Base-by-base conservation (phyloP, 1,139 yeast species). In the Suhomyces anneliseae region DNA sequence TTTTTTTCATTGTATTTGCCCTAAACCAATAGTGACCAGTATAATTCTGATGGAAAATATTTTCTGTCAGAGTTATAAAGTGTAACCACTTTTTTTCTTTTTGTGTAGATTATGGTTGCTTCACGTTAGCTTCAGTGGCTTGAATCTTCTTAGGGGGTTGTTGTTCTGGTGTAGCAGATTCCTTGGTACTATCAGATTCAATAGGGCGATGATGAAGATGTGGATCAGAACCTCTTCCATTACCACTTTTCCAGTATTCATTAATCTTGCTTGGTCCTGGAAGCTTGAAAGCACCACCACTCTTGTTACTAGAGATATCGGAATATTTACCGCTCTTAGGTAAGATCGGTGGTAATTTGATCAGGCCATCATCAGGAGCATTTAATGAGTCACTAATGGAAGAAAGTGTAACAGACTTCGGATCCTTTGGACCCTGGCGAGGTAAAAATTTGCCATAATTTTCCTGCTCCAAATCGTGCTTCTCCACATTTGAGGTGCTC, bases 401-500 rank as follows among this genome's bases (percentile, higher is more conserved):
- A 3, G 54, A 53, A 11, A 53, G 43, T 8, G 49, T 37, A 15
- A 45, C 32, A 14, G 38, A 15, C 27, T 43, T 35, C 4, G 40
- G 40, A 27, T 38, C 36, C 9, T 34, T 29, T 1, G 6, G 32
- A 9, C 3, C 32, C 7, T 29, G 32, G 24, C 6, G 24, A 19
- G 24, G 24, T 19, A 19, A 19, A 6, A 19, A 19, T 11, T 29
- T 29, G 32, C 9, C 9, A 9, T 9, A 29, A 11, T 7, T 29
- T 11, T 9, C 9, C 27, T 46, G 49, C 32, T 46, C 39, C 31
- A 40, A 35, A 15, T 54, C 51, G 37, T 52, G 56, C 24, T 49
- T 44, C 33, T 47, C 42, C 12, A 55, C 51, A 34, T 56, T 56
- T n/a, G 51, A 44, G 6, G 46, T 47, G 34, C 57, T 54, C 38